These are phyloP conservation scores for Alternaria sp. DNA, from an alignment of 2,329 filamentous ascomycete species.

Conservation along the genomic window DNA sequence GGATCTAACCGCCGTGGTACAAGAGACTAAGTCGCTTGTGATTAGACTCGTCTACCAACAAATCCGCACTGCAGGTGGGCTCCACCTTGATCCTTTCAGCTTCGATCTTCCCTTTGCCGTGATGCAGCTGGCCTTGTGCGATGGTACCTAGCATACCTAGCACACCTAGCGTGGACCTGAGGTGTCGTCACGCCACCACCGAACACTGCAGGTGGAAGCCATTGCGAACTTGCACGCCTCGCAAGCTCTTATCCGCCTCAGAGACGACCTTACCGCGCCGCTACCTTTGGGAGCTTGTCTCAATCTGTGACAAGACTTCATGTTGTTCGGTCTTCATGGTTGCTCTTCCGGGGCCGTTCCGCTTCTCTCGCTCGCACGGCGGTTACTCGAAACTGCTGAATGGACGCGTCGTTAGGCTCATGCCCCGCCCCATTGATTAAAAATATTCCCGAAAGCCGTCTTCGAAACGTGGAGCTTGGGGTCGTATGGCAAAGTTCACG, in stretches of 20 bases:
- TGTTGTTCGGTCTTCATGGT: constrained; percentile 7
- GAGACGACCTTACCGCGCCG: constrained; percentile 5
- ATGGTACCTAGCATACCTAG: constrained; percentile 33
- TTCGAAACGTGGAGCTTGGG: neutral
- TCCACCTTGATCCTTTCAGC: constrained; percentile 3
- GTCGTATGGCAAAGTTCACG: constrained; percentile 10
- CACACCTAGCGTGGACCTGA: constrained; percentile 21
- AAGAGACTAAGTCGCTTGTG: constrained; percentile 2
- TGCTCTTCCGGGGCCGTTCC: constrained; percentile 19
- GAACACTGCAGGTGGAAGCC: constrained; percentile 5
- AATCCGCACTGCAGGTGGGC: neutral
- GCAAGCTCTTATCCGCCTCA: constrained; percentile 10
- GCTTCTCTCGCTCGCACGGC: constrained; percentile 21
- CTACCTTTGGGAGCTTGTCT: constrained; percentile 15
- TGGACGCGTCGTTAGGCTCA: constrained; percentile 16
- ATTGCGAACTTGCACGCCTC: constrained; percentile 9
- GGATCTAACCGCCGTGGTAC: constrained; percentile 2
- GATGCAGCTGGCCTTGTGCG: neutral
- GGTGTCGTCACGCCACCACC: constrained; percentile 4
- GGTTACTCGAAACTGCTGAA: constrained; percentile 24
- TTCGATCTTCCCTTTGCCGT: neutral
- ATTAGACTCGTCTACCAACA: constrained; percentile 1
- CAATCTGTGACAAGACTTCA: constrained; percentile 11
- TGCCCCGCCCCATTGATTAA: constrained; percentile 16
- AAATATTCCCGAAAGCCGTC: constrained; percentile 2